These are phyloP conservation scores for Quillaja saponaria DNA, from an alignment of 306 rosid species.

Conservation along the genomic window DNA sequence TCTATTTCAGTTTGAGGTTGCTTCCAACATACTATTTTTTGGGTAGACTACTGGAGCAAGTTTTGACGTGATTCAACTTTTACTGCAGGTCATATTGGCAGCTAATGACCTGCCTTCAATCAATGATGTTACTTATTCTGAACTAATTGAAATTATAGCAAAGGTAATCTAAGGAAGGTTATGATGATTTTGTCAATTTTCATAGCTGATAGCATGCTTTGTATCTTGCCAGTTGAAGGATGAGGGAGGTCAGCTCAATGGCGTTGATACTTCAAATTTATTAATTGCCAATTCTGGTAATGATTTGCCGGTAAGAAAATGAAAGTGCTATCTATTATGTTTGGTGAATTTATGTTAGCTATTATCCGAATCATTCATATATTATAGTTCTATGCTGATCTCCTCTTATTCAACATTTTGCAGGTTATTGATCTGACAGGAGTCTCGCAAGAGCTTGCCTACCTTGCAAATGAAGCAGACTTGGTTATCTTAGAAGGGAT, in stretches of 20 bases:
- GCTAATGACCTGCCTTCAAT: slow-evolving; percentile 97
- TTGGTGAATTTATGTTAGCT: slow-evolving; percentile 14
- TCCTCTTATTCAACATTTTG: slow-evolving; percentile 3
- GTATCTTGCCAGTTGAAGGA: slow-evolving; percentile 74
- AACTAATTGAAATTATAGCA: slow-evolving; percentile 74
- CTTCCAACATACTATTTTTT: slow-evolving; percentile 8
- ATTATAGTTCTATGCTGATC: no score
- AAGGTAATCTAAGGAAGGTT: slow-evolving; percentile 47
- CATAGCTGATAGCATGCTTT: slow-evolving; percentile 36
- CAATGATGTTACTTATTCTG: slow-evolving; percentile 78
- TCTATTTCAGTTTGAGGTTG: slow-evolving; percentile 11
- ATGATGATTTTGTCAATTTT: slow-evolving; percentile 13
- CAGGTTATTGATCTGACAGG: slow-evolving; percentile 90
- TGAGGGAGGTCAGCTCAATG: slow-evolving; percentile 57
- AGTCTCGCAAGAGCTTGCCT: slow-evolving; percentile 85
- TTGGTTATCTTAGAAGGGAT: slow-evolving; percentile 91
- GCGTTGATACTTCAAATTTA: slow-evolving; percentile 76
- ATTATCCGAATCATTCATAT: neutral
- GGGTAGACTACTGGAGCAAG: slow-evolving; percentile 21
- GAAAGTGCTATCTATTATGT: slow-evolving; percentile 6
- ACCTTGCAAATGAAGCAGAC: slow-evolving; percentile 85
- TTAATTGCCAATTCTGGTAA: slow-evolving; percentile 84
- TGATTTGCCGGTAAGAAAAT: slow-evolving; percentile 89
- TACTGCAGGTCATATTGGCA: slow-evolving; percentile 86
- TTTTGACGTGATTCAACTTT: slow-evolving; percentile 25